phyloP scores from a whole-genome alignment of 2,329 filamentous ascomycete species.

The Hymenoscyphus linearis region DNA sequence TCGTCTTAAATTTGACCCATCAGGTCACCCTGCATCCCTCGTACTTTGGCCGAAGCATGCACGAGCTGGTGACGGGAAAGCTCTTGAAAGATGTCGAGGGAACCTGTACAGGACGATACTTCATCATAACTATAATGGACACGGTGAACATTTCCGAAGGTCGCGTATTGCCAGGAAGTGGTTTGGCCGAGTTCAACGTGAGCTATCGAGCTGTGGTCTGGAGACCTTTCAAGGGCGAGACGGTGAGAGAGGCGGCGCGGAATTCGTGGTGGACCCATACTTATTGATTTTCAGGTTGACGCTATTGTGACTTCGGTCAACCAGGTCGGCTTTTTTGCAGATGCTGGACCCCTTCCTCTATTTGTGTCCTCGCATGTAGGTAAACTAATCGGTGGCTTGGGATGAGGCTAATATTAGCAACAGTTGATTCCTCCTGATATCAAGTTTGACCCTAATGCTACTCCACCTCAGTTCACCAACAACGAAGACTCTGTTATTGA shows the following conservation, averaged over 20 bases:
- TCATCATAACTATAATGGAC: constrained; percentile 97
- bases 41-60: constrained; percentile 92
- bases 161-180: constrained; percentile 84
- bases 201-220: constrained; percentile 94
- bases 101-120: constrained; percentile 91
- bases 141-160: constrained; percentile 92
- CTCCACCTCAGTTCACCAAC: constrained; percentile 94
- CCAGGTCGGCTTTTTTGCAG: constrained; percentile 83
- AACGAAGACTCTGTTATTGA: constrained; percentile 92
- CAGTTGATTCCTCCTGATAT: constrained; percentile 88
- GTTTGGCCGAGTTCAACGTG: constrained; percentile 89
- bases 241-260: constrained; percentile 52
- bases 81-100: constrained; percentile 92
- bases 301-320: constrained; percentile 90
- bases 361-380: constrained; percentile 57
- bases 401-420: constrained; percentile 14
- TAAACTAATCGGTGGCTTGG: constrained; percentile 3
- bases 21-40: constrained; percentile 93
- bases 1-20: constrained; percentile 94
- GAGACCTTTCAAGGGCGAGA: constrained; percentile 97
- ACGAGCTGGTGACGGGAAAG: constrained; percentile 83
- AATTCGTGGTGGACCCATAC: constrained; percentile 8
- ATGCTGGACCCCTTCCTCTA: constrained; percentile 70
- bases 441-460: constrained; percentile 92
- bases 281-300: constrained; percentile 63